Evolutionary conservation across 208 protist species (phyloP), one percentile per base, ranked within the genome.

Genomic region (Leishmania aethiopica): DNA sequence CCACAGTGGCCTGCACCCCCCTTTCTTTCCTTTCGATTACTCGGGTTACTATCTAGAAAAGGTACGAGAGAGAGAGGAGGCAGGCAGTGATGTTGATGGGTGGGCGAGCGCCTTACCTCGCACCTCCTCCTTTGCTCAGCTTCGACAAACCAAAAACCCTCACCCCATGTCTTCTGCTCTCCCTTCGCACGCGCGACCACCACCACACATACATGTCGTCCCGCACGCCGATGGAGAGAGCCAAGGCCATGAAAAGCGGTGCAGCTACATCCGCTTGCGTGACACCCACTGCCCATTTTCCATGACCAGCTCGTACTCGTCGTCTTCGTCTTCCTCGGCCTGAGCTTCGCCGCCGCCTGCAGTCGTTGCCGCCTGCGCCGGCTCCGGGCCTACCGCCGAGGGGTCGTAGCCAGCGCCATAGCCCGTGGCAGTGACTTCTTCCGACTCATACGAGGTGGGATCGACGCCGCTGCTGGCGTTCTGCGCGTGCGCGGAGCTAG

Each of bases 231-330:
- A 32, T 15, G n/a, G 32, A 37, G 11, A 17, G 32, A 67, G 62
- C 10, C 13, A 17, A 37, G 22, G 6, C 47, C 11, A 37, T 8
- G 37, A 19, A 7, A n/a, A 37, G 5, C 4, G 32, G 35, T 8
- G 32, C n/a, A 11, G 72, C 35, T 80, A 70, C 32, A 40, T 45
- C 42, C 79, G 42, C 74, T 88, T 81, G 28, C 80, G 81, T 32
- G 77, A 84, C 59, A 88, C 77, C 81, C 77, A 81, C 60, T 79
- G 69, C 5, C 93, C 93, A 75, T 96, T 94, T 85, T 93, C 91
- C 86, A 93, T 92, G 28, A 95, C 89, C 86, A 94, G 82, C 82
- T 94, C 89, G 71, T 93, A 90, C 78, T 88, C 85, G 32, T 89
- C 86, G 17, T 85, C 87, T 22, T 90, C 91, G 37, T 88, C 89